Base-by-base conservation (phyloP, 805 yeast genomes). In the Yarrowia alimentaria region DNA sequence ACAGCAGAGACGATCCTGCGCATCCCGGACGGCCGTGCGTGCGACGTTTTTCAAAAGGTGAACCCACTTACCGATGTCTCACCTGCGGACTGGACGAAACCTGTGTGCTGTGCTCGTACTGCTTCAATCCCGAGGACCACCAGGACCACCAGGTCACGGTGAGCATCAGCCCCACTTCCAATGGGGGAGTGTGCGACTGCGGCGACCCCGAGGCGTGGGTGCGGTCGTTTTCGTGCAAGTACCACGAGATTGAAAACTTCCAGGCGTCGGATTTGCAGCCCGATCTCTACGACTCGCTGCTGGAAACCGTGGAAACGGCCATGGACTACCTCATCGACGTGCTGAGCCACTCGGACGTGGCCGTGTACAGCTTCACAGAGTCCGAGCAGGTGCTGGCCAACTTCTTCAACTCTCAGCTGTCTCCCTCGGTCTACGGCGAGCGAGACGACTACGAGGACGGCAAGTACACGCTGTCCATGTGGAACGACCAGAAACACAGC, bases 141-240 rank as follows among this genome's bases (percentile, higher is more conserved):
- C 61, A 62, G 26, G 91, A 80, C 35, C 98, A 90, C 64, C 76
- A 79, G 38, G 81, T 85, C 7, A 77, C 81, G 52, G 76, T 80
- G 13, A 72, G 78, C 30, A 78, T 85, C 6, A 78, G 77, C 33
- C 71, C 85, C 48, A 59, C 66, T 17, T 83, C 74, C 54, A 78
- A 78, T 53, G 86, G 90, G 29, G 93, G 93, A 0, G 84, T 83
- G 14, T 85, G 94, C 63, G 96, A 87, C 61, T 87, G 96, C 64
- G 95, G 96, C 4, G 95, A 88, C 60, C 78, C 80, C 0, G 95
- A 85, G 60, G 94, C 94, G 0, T 88, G 94, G 89, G 74, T 70
- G 4, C 64, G 64, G 12, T 65, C 72, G 1, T 68, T 79, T 33
- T 60, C 68, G 11, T 87, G 95, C 62, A 70, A 71, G 14, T 61